Evolutionary conservation across 768 basidiomycete genomes (phyloP), one percentile per base, ranked within the genome.

Genomic region (Rhodotorula sphaerocarpa): DNA sequence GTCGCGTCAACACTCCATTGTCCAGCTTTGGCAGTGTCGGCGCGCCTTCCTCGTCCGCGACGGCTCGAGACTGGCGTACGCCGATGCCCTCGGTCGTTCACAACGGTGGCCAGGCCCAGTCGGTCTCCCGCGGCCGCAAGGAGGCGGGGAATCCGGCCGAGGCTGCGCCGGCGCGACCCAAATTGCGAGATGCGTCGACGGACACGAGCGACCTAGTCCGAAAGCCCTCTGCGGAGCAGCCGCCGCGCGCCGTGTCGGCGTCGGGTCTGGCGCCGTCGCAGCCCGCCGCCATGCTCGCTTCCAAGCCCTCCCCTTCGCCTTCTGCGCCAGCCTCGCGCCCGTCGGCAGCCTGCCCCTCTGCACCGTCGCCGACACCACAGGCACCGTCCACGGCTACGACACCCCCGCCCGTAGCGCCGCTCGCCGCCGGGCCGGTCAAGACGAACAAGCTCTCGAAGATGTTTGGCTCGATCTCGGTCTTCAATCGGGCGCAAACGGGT

Each of bases 401-500:
- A 7, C 48, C 48, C 7, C 43, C 16, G 10, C 21, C 42, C 41
- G 21, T 31, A 30, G 25, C 44, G n/a, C 28, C 25, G 12, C 41
- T 41, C 2, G 11, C 53, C 28, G 41, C 41, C 27, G 34, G 43
- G 2, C 43, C 55, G 41, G 44, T 36, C 44, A 59, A 55, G 58
- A 50, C 47, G 51, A 61, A 61, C 63, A 64, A 64, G 53, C 54
- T 68, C 18, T 59, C 56, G 21, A 61, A 61, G 56, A 64, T 68
- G 63, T 50, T 68, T 50, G 57, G 54, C 51, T 48, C 41, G 34
- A 67, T 67, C 45, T 55, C 52, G 4, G 67, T 68, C 23, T 68
- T 68, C 48, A 64, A 64, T 48, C 47, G 56, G 1, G 23, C 45
- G 57, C 58, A 62, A 28, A 27, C 46, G 28, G 46, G 27, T 1